Base-by-base conservation (phyloP, 129 eudicot genomes). In the Chrysanthemum seticuspe region DNA sequence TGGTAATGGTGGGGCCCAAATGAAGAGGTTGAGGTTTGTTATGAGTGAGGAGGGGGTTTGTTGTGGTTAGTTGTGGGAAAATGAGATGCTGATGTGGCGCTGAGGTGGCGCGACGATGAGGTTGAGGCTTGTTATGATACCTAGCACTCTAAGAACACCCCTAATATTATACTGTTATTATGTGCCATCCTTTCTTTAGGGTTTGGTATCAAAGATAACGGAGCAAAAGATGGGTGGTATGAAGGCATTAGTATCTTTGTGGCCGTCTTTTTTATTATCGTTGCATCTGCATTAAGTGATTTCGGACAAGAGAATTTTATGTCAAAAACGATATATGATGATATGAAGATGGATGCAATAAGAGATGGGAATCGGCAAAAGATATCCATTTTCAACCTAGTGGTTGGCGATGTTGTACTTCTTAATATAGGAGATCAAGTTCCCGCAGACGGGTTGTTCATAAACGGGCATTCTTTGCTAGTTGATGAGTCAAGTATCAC, bases 381-480 rank as follows among this genome's bases (percentile, higher is more conserved):
- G 61, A 55, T 55, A 55, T 55, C 61, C 11, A 55, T 55, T 55
- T 55, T 6, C 61, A 25, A 55, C 21, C 25, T 55, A 25, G 61
- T 55, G 3, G 61, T 55, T 55, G 61, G 61, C 0, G 61, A 55
- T 55, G 61, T 55, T 55, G 16, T 55, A 55, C 16, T 55, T 16
- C 61, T 55, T 5, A 55, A 55, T 10, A 55, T 55, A 55, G 61
- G 25, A 1, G 61, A 55, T 15, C 61, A 55, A 10, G 61, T 55
- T 55, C 61, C 61, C 16, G 61, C 61, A 16, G 61, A 55, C 3
- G 61, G 61, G 10, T 15, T 55, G 16, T 55, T 55, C 47, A 40
- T 55, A 55, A 12, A 55, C n/a, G 25, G 61, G 13, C 61, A 55
- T 55, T 55, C 61, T 55, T 55, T 55, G 61, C 61, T 15, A 55